A percentile compares a stretch with the other conserved stretches of the same genome.
Conservation (phyloP, 345 rosid genomes). For the Cardiospermum halicacabum region DNA sequence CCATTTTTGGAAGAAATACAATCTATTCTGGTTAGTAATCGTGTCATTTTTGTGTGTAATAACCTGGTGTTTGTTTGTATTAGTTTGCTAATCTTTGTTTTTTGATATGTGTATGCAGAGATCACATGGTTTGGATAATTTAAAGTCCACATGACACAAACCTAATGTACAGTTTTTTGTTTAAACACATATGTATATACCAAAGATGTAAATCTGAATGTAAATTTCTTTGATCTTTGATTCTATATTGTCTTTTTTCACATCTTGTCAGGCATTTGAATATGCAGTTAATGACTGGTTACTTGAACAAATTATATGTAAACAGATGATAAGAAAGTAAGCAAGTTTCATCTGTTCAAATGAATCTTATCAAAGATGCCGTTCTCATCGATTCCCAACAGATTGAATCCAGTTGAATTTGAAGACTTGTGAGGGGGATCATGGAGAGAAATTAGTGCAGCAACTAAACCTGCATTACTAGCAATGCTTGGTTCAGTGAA, state of each 20-base stretch:
- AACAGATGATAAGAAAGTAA: neutral
- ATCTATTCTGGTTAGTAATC: slow-evolving; percentile 48
- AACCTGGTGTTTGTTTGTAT: neutral
- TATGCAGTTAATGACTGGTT: neutral
- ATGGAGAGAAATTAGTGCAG: slow-evolving; percentile 53
- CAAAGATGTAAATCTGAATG: slow-evolving; percentile 11
- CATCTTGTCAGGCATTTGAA: neutral
- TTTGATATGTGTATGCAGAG: slow-evolving; percentile 41
- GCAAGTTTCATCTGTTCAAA: slow-evolving; percentile 6
- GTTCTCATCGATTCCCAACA: slow-evolving; percentile 38
- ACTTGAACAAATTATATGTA: neutral
- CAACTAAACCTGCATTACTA: slow-evolving; percentile 44
- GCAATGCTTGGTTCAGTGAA: slow-evolving; percentile 45
- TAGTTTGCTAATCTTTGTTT: neutral
- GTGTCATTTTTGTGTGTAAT: neutral
- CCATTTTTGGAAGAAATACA: slow-evolving; percentile 64
- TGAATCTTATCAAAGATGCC: slow-evolving; percentile 38
- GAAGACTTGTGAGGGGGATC: slow-evolving; percentile 29
- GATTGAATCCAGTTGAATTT: slow-evolving; percentile 9
- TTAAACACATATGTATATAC: slow-evolving; percentile 13
- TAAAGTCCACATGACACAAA: slow-evolving; percentile 54
- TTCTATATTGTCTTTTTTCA: neutral
- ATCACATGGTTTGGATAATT: slow-evolving; percentile 45
- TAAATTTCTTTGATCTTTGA: neutral
- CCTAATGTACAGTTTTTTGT: slow-evolving; percentile 11